Conservation (phyloP, 768 basidiomycete genomes). For the Pisolithus marmoratus region DNA sequence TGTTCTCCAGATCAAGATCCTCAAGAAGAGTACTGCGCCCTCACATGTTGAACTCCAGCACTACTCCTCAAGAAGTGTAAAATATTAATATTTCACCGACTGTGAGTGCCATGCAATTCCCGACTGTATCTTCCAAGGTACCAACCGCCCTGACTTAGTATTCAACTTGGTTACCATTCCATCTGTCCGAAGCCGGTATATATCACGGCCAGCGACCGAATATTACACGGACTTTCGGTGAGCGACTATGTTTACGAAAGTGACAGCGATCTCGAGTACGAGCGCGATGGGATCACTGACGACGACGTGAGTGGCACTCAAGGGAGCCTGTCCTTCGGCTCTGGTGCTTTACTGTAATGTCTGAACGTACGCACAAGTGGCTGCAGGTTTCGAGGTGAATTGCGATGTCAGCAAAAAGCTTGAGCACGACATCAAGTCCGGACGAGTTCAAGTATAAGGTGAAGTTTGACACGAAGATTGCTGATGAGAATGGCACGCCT, state of each 20-base stretch:
- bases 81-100: conserved; percentile 22
- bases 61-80: conserved; percentile 19
- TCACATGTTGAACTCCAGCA: conserved; percentile 23
- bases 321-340: too few relatives aligned
- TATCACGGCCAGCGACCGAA: conserved; percentile 7
- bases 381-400: too few relatives aligned
- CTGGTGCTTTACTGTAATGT: too few relatives aligned
- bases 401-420: too few relatives aligned
- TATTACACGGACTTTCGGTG: conserved; percentile 4
- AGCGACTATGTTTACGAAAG: conserved; percentile 27
- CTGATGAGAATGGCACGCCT: too few relatives aligned
- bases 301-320: too few relatives aligned
- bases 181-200: conserved; percentile 9
- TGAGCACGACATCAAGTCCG: too few relatives aligned
- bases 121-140: neutral
- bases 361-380: too few relatives aligned
- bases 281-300: conserved; percentile 1
- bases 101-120: conserved; percentile 9
- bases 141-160: conserved; percentile 10
- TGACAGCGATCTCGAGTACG: conserved; percentile 33
- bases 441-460: too few relatives aligned
- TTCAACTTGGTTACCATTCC: conserved; percentile 6
- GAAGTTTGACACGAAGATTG: too few relatives aligned
- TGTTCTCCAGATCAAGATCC: conserved; percentile 15
- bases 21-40: conserved; percentile 12